A percentile compares a stretch with the other conserved stretches of the same genome.
Conservation (phyloP, 805 yeast species). For the Kodamaea fukazawae region DNA sequence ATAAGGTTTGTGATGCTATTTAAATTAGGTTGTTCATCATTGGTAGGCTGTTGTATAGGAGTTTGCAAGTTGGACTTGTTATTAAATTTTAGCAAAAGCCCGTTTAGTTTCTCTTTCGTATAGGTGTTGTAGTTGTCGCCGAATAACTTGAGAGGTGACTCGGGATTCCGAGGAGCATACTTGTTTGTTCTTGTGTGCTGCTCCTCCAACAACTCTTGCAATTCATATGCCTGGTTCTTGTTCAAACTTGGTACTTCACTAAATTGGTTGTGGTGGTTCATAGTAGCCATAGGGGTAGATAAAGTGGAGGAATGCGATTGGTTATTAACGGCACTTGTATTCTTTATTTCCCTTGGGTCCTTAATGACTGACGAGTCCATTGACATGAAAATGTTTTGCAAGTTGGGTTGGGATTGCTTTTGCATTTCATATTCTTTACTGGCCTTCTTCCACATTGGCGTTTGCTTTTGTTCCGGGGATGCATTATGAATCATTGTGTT, state of each 20-base stretch:
- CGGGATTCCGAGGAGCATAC: slow-evolving; percentile 24
- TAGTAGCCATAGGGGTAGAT: slow-evolving; percentile 37
- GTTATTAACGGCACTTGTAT: slow-evolving; percentile 10
- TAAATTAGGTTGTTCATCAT: background rate
- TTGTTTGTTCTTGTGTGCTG: slow-evolving; percentile 17
- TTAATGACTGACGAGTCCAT: slow-evolving; percentile 15
- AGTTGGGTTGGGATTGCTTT: slow-evolving; percentile 23
- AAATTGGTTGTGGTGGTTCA: slow-evolving; percentile 8
- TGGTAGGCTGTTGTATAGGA: slow-evolving; percentile 7
- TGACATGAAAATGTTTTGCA: slow-evolving; percentile 31
- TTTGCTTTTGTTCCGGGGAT: slow-evolving; percentile 15
- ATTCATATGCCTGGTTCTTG: slow-evolving; percentile 17
- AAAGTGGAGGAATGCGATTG: slow-evolving; percentile 32
- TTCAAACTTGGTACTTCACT: slow-evolving; percentile 4
- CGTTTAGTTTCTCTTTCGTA: slow-evolving; percentile 34
- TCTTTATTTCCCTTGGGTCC: slow-evolving; percentile 8
- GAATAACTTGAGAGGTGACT: slow-evolving; percentile 42
- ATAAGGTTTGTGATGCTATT: slow-evolving; percentile 1
- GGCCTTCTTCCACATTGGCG: slow-evolving; percentile 38
- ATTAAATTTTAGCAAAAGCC: slow-evolving; percentile 23
- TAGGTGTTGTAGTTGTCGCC: slow-evolving; percentile 40
- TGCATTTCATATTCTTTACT: slow-evolving; percentile 27
- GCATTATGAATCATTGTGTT: slow-evolving; percentile 36
- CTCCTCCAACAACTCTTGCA: slow-evolving; percentile 23
- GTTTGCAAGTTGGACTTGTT: slow-evolving; percentile 15